Base-by-base conservation (phyloP, 2,329 filamentous ascomycete genomes). In the Alternaria gaisen region DNA sequence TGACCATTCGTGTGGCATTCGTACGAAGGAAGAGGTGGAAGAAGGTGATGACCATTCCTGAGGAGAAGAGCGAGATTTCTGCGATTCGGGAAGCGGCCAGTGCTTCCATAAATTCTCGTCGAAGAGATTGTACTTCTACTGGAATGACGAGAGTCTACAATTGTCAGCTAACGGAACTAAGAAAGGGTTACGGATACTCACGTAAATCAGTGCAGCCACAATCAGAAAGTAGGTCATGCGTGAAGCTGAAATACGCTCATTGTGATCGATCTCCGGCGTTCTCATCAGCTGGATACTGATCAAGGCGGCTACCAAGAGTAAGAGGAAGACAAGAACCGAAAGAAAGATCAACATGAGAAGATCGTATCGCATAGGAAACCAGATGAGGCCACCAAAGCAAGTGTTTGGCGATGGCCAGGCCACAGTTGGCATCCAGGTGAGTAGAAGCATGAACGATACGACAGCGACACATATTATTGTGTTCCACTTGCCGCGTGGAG, bases 211-310 rank as follows among this genome's bases (percentile, higher is more conserved):
- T 56, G 87, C 79, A 16, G 83, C 86, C 53, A 90, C 74, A 2
- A 83, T 76, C 64, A 90, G 80, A 72, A 89, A 91, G 73, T 90
- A 91, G 11, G 90, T 86, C 87, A 91, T 91, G 61, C 87, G 83
- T 7, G 89, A 91, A 4, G 89, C 89, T 34, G 86, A 83, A 58
- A 88, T 83, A 47, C 89, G 82, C 74, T 91, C 87, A 16, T 84
- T 81, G 20, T 83, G 80, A 40, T 88, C 86, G 52, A 91, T 82
- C 16, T 82, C 80, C 14, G 82, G 78, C 60, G 83, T 84, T 34
- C 82, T 83, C 65, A 84, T 84, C 24, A 92, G 79, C 61, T 85
- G 86, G 40, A 85, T 73, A 71, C 86, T 89, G 51, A 90, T 84
- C 26, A 84, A 76, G 12, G 83, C 70, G n/a, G 82, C 82, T 64